phyloP scores from a whole-genome alignment of 257 asterid genomes.

The Fraxinus pennsylvanica region DNA sequence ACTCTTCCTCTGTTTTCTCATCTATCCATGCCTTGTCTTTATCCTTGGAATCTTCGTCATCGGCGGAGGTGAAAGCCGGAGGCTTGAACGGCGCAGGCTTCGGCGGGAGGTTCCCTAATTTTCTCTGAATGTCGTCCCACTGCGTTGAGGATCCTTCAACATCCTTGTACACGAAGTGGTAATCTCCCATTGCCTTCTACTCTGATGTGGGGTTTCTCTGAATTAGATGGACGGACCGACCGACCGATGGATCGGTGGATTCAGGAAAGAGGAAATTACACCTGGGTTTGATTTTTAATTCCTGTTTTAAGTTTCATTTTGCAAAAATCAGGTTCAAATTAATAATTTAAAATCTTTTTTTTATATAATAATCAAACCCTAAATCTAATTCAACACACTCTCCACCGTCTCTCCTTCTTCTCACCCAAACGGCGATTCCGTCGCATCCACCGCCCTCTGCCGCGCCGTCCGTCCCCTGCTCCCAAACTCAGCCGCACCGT shows the following conservation, averaged over 20 bases:
- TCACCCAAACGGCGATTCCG: no score
- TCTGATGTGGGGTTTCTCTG: conserved; percentile 16
- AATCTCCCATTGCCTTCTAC: conserved; percentile 63
- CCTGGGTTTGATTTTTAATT: no score
- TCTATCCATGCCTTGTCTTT: conserved; percentile 81
- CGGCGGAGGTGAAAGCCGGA: conserved; percentile 62
- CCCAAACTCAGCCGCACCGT: no score
- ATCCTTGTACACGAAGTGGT: conserved; percentile 89
- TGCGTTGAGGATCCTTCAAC: conserved; percentile 88
- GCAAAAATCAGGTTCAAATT: no score
- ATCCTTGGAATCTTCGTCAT: conserved; percentile 62
- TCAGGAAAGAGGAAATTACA: not conserved
- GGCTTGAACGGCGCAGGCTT: conserved; percentile 80
- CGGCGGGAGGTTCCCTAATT: conserved; percentile 79
- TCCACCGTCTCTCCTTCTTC: no score
- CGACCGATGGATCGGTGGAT: not conserved
- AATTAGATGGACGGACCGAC: not conserved
- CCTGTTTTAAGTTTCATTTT: no score
- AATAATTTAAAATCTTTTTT: no score
- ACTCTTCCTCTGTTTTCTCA: conserved; percentile 71
- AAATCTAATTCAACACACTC: no score
- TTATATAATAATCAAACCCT: no score
- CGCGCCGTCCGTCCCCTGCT: no score
- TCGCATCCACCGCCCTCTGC: no score
- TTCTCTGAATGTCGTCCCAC: conserved; percentile 94